Evolutionary conservation across 176 grass and related monocot species (phyloP).

Genomic region (Elymus sibiricus): DNA sequence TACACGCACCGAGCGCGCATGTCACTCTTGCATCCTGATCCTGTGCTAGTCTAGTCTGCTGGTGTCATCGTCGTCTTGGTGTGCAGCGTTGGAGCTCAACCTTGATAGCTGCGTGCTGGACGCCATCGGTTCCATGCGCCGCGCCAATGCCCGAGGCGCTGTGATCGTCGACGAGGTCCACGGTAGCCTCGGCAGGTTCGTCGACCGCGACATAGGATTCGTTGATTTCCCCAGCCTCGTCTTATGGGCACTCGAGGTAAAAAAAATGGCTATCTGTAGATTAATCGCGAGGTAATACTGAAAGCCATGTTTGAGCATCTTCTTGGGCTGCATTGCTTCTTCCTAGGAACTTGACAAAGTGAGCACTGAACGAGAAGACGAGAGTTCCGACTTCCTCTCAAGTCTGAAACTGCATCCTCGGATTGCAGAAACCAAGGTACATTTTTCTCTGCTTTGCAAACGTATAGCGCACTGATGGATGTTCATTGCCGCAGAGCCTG

Average conservation of each 20-base stretch:
- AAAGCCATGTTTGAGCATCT: background rate
- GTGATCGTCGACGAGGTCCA: conserved; percentile 44
- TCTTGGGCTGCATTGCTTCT: background rate
- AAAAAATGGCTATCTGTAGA: too few relatives aligned
- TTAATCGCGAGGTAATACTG: too few relatives aligned
- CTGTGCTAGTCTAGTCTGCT: background rate
- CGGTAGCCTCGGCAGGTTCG: conserved; percentile 25
- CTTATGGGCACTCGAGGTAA: conserved; percentile 52
- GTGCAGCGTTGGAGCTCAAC: conserved; percentile 50
- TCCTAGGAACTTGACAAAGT: conserved; percentile 33
- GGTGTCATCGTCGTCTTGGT: background rate
- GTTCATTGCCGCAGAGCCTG: background rate
- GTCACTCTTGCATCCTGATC: background rate
- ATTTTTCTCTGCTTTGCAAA: background rate
- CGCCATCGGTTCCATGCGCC: conserved; percentile 42
- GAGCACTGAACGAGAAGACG: background rate
- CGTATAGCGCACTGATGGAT: background rate
- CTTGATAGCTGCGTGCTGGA: conserved; percentile 30
- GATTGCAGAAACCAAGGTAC: conserved; percentile 47
- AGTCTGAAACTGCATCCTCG: conserved; percentile 24
- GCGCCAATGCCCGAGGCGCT: conserved; percentile 21
- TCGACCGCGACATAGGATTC: conserved; percentile 57
- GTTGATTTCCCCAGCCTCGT: conserved; percentile 42
- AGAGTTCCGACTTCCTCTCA: conserved; percentile 25
- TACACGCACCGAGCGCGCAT: background rate